Conservation (phyloP, 2,329 filamentous ascomycete genomes). For the Ophiostoma novo-ulmi region DNA sequence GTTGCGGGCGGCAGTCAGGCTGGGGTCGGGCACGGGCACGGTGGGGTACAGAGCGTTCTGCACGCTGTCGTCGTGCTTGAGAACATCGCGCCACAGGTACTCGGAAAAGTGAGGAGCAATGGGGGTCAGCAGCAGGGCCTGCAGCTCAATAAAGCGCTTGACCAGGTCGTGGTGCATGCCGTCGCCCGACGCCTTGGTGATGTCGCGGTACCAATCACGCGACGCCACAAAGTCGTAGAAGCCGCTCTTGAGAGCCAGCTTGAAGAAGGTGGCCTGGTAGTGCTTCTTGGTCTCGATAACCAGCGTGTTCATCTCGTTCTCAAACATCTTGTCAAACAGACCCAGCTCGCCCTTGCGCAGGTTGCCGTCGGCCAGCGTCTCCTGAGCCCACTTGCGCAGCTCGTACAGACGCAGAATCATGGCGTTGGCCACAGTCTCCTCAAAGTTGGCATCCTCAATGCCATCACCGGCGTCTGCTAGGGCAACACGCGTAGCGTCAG, state of each 20-base stretch:
- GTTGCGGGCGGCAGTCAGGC: constrained; percentile 70
- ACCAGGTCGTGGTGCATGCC: constrained; percentile 83
- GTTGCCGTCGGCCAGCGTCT: constrained; percentile 59
- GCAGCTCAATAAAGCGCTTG: constrained; percentile 76
- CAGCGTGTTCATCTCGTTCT: constrained; percentile 84
- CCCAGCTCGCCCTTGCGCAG: constrained; percentile 73
- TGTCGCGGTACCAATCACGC: constrained; percentile 86
- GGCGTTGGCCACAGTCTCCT: constrained; percentile 88
- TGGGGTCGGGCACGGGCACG: constrained; percentile 59
- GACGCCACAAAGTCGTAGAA: constrained; percentile 87
- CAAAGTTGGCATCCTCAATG: constrained; percentile 94
- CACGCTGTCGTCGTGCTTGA: constrained; percentile 69
- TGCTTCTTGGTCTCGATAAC: constrained; percentile 73
- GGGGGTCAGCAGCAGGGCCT: constrained; percentile 60
- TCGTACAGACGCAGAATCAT: constrained; percentile 79
- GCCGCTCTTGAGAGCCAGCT: constrained; percentile 76
- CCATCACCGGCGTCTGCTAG: constrained; percentile 92
- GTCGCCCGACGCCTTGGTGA: constrained; percentile 67
- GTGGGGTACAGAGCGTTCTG: constrained; percentile 74
- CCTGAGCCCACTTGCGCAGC: constrained; percentile 84
- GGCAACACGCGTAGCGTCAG: constrained; percentile 81
- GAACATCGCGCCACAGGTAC: constrained; percentile 87
- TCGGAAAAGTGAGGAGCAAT: constrained; percentile 93
- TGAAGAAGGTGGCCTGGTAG: constrained; percentile 76
- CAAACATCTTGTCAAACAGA: constrained; percentile 79